Base-by-base conservation (phyloP, 2,329 filamentous ascomycete genomes). In the Ophiosphaerella korrae region DNA sequence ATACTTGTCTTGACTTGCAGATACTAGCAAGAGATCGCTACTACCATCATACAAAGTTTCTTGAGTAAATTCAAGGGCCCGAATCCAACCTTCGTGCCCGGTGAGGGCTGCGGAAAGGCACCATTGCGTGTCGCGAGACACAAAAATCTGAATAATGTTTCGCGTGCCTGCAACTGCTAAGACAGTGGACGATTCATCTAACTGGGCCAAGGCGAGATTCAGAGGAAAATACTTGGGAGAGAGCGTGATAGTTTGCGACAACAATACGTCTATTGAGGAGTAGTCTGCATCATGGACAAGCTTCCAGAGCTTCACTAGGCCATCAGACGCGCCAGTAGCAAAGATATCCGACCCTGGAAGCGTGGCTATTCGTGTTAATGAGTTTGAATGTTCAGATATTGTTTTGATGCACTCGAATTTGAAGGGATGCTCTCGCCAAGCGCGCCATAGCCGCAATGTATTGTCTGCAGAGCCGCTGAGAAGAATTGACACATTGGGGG, bases 1-100 rank as follows among this genome's bases (percentile, higher is more conserved):
- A 66, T 97, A 99, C 75, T 96, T 97, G 74, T 99, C 94, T 73
- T 99, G 94, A 70, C 93, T 97, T 18, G 92, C 92, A 9, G 93
- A 97, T 0, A 93, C 91, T 16, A 99, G 82, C 18, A 97, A 75
- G 3, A 96, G 71, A 69, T 97, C 92, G 45, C 84, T 83, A 0
- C 77, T 29, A 29, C 8, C 73, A 0, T 74, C 59, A 18, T 76
- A 75, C 1, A 77, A 68, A 12, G 74, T 81, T 67, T 94, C 89
- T 52, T 78, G 78, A 1, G 84, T 83, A 60, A 99, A 94, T 56
- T 87, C 87, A 11, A 99, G 79, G 12, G 91, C 93, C 41, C 93
- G 83, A 40, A 99, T 86, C 94, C 94, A 99, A 49, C 90, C 93
- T 74, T 99, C 94, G 66, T 99, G 94, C 3, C 94, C 94, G 0